Base-by-base conservation (phyloP, 179 eudicot species). In the Gypsophila paniculata region DNA sequence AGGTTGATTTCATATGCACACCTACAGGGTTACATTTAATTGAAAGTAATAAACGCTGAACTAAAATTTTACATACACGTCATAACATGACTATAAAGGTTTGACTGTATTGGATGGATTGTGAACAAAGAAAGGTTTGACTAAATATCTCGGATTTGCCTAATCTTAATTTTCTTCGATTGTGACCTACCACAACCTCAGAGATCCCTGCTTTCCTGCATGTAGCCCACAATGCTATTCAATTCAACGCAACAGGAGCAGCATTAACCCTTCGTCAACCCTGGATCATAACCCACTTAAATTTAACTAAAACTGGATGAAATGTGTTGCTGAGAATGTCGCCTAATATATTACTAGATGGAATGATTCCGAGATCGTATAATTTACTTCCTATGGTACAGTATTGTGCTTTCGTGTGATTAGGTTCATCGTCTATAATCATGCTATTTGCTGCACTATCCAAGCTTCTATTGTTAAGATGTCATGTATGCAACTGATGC, bases 1-100 rank as follows among this genome's bases (percentile, higher is more conserved):
- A 94, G 96, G 99, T 93, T 70, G 54, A 75, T 78, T 73, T 72
- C 62, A 29, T 71, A 19, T 13, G 21, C 14, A 71, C 42, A 15
- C 34, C 10, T 65, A 21, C 23, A 44, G 65, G 42, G 29, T 18
- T 66, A 11, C n/a, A 5, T 23, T 59, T 8, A 12, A 0, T 62
- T 62, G 22, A 34, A 26, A 61, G 4, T 32, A 61, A 6, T 34
- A 32, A 34, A n/a, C 26, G 58, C 49, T 26, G 38, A 62, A 38
- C 6, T 46, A 26, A 19, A 7, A 6, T 17, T n/a, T n/a, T 14
- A 18, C 8, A 1, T 2, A 39, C 44, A 6, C 6, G 44, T 39
- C 4, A 29, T 29, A 29, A 4, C 34, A 29, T 4, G 34, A 29
- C 4, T 1, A 29, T 29, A 29, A 29, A 29, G 34, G 34, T 29